Conservation (phyloP, 305 asterid species). For the Fraxinus xanthoxyloides region DNA sequence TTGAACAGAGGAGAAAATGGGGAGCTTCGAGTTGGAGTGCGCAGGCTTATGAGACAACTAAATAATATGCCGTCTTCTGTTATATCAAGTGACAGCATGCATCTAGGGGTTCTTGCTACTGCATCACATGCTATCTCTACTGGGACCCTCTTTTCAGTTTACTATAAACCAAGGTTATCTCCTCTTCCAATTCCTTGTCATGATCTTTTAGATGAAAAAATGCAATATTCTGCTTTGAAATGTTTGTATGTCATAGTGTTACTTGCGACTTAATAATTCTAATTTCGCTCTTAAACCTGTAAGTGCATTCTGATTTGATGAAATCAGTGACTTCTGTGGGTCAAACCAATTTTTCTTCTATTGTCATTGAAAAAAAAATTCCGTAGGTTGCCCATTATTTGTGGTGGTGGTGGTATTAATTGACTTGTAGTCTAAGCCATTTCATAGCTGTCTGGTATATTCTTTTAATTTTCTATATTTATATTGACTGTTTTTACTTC, state of each 20-base stretch:
- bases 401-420: neutral
- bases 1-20: constrained; percentile 75
- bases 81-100: constrained; percentile 94
- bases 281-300: neutral
- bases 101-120: constrained; percentile 93
- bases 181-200: constrained; percentile 12
- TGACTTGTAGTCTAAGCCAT: neutral
- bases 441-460: constrained; percentile 2
- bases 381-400: neutral
- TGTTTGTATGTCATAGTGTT: neutral
- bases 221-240: neutral
- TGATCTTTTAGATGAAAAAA: neutral
- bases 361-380: neutral
- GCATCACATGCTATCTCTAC: constrained; percentile 87
- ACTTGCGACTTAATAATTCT: constrained; percentile 3
- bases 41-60: constrained; percentile 80
- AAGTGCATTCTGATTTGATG: neutral
- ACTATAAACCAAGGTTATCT: constrained; percentile 76
- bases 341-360: neutral
- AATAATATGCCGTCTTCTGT: constrained; percentile 88
- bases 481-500: constrained; percentile 6
- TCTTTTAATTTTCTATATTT: neutral
- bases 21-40: constrained; percentile 92
- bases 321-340: neutral
- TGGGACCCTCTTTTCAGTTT: constrained; percentile 76